Conservation (phyloP, 2,329 filamentous ascomycete genomes). For the Fonsecaea nubica region DNA sequence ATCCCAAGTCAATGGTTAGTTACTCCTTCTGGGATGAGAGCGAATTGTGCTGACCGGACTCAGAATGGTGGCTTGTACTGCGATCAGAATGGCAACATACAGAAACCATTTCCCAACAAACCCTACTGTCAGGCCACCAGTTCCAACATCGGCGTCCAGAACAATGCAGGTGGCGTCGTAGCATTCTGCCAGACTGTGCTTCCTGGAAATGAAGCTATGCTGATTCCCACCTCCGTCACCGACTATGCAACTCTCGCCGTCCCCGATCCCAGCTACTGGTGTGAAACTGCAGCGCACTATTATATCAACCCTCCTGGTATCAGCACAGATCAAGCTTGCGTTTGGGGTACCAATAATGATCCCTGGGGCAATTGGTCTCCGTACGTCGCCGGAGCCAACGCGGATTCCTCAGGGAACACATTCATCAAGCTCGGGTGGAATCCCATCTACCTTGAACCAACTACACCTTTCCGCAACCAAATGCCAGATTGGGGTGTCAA, state of each 20-base stretch:
- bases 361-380: slow-evolving; percentile 77
- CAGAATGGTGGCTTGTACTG: slow-evolving; percentile 79
- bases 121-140: slow-evolving; percentile 74
- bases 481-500: slow-evolving; percentile 71
- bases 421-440: slow-evolving; percentile 80
- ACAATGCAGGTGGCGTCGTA: slow-evolving; percentile 67
- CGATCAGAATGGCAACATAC: slow-evolving; percentile 67
- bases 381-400: slow-evolving; percentile 78
- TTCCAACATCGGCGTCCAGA: slow-evolving; percentile 69
- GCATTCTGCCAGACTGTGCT: slow-evolving; percentile 81
- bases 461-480: slow-evolving; percentile 60
- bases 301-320: slow-evolving; percentile 80
- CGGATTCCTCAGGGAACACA: slow-evolving; percentile 67
- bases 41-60: slow-evolving; percentile 20
- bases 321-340: slow-evolving; percentile 65
- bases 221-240: slow-evolving; percentile 75
- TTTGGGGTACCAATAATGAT: slow-evolving; percentile 70
- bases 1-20: slow-evolving; percentile 74
- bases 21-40: slow-evolving; percentile 11
- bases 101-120: slow-evolving; percentile 71
- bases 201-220: slow-evolving; percentile 80
- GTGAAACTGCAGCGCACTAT: slow-evolving; percentile 74
- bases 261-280: slow-evolving; percentile 74
- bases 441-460: slow-evolving; percentile 69
- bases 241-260: slow-evolving; percentile 67